These are phyloP conservation scores for Aspergillus uvarum DNA, from an alignment of 2,329 filamentous ascomycete species.

Conservation along the genomic window DNA sequence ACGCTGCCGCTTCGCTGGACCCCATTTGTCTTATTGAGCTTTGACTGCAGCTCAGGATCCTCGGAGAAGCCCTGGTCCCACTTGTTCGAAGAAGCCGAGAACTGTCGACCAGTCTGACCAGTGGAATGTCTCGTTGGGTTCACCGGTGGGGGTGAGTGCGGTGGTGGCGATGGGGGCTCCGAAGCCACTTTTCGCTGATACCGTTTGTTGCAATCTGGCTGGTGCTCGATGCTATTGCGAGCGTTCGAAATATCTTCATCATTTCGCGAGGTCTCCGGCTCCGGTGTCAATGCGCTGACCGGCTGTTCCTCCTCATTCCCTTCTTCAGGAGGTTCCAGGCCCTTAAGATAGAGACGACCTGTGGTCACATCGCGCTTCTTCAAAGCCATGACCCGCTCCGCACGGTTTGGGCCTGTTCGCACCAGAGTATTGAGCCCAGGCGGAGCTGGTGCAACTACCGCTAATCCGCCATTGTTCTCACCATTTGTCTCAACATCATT, in stretches of 20 bases:
- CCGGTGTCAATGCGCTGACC: neutral
- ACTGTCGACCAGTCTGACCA: constrained; percentile 14
- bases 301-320: neutral
- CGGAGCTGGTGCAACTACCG: constrained; percentile 7
- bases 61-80: constrained; percentile 4
- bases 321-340: constrained; percentile 2
- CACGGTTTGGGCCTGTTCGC: constrained; percentile 21
- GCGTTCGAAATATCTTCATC: neutral
- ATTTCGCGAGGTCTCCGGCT: neutral
- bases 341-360: constrained; percentile 22
- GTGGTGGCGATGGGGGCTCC: constrained; percentile 28
- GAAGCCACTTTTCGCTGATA: constrained; percentile 22
- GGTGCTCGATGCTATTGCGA: constrained; percentile 9
- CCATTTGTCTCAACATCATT: neutral
- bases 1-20: constrained; percentile 27
- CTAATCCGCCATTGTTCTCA: neutral
- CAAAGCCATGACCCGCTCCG: constrained; percentile 28
- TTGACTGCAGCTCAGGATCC: constrained; percentile 13
- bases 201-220: constrained; percentile 10
- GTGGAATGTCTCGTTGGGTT: constrained; percentile 19
- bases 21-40: constrained; percentile 16
- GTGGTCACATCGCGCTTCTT: constrained; percentile 30
- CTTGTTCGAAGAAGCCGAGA: constrained; percentile 18
- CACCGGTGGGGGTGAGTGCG: constrained; percentile 26
- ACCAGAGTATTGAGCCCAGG: constrained; percentile 11